Evolutionary conservation across 2,329 filamentous ascomycete species (phyloP).

Genomic region (Corniculantispora saksenae): DNA sequence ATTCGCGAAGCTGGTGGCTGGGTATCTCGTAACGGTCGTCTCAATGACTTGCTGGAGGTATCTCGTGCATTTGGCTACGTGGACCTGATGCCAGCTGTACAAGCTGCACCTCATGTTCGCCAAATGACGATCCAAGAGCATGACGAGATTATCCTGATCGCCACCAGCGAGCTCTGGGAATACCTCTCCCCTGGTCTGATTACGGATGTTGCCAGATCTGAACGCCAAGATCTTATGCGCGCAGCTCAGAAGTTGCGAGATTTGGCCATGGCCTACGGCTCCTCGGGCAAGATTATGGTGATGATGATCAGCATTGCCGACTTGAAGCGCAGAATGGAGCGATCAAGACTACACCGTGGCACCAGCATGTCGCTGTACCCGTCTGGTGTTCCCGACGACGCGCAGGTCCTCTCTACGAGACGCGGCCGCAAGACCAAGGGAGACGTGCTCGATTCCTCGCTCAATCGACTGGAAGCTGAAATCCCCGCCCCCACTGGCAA

Average conservation of each 20-base stretch:
- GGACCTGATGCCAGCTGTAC: slow-evolving; percentile 87
- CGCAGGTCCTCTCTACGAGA: slow-evolving; percentile 62
- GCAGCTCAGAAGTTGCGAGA: slow-evolving; percentile 93
- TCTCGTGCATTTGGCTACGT: slow-evolving; percentile 95
- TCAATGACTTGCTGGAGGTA: slow-evolving; percentile 89
- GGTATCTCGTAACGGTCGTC: slow-evolving; percentile 89
- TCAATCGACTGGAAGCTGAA: slow-evolving; percentile 84
- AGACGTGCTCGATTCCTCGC: slow-evolving; percentile 77
- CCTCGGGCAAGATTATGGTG: slow-evolving; percentile 94
- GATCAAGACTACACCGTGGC: slow-evolving; percentile 70
- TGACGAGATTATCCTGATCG: slow-evolving; percentile 91
- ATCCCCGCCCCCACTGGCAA: slow-evolving; percentile 90
- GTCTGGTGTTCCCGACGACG: slow-evolving; percentile 71
- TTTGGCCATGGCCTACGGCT: slow-evolving; percentile 91
- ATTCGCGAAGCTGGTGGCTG: slow-evolving; percentile 94
- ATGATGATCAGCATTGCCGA: slow-evolving; percentile 97
- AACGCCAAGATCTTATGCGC: slow-evolving; percentile 88
- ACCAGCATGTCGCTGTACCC: slow-evolving; percentile 85
- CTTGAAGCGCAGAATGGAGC: slow-evolving; percentile 77
- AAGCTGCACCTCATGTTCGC: slow-evolving; percentile 82
- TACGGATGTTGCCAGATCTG: slow-evolving; percentile 85
- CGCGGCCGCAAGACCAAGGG: slow-evolving; percentile 64
- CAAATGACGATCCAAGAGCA: slow-evolving; percentile 79
- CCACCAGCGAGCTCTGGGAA: slow-evolving; percentile 93
- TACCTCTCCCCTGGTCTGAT: slow-evolving; percentile 87